Evolutionary conservation across 495 filamentous ascomycete genomes (phyloP), one percentile per base, ranked within the genome.

Genomic region (Saxophila tyrrhenica): DNA sequence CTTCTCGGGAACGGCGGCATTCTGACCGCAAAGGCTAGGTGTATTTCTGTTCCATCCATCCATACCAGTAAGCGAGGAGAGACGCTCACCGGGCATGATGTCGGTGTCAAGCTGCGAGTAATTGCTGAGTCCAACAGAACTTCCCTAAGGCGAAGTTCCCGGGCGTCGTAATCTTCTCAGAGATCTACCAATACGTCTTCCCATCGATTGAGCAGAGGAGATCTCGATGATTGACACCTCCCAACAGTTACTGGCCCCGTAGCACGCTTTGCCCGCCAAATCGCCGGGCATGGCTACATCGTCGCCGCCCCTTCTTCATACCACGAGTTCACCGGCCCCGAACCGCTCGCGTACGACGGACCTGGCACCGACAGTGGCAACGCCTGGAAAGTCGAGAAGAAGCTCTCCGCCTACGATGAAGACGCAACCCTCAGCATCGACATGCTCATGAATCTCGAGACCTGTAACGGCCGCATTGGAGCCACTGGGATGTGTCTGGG

Each of bases 401-500:
- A 86, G 62, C 70, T 95, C 21, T 74, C 82, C 29, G 89, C 87
- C 29, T 97, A 97, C 67, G 90, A 95, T 58, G 89, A 86, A 69
- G 91, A 97, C 66, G 79, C 86, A 21, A 75, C 69, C 21, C 73
- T 87, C 39, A 72, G 78, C n/a, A 82, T 97, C 48, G 79, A 86
- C 66, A 71, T 79, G 55, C 81, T 97, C 5, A 70, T 94, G 41
- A 75, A 76, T 15, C 76, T 94, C 11, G 72, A 76, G 8, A 94
- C 87, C 20, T 95, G 90, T 67, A 94, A 82, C 59, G 89, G 91
- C 29, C 78, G 79, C 11, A 80, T 97, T 51, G 91, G 91, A 41
- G 73, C 86, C 1, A 94, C 89, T 8, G 91, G 91, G 29, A 97
- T 97, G 91, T 95, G 91, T 67, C 80, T 97, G 2, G 91, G 91